Base-by-base conservation (phyloP, 352 stramenopile genomes). In the Phytophthora kernoviae region DNA sequence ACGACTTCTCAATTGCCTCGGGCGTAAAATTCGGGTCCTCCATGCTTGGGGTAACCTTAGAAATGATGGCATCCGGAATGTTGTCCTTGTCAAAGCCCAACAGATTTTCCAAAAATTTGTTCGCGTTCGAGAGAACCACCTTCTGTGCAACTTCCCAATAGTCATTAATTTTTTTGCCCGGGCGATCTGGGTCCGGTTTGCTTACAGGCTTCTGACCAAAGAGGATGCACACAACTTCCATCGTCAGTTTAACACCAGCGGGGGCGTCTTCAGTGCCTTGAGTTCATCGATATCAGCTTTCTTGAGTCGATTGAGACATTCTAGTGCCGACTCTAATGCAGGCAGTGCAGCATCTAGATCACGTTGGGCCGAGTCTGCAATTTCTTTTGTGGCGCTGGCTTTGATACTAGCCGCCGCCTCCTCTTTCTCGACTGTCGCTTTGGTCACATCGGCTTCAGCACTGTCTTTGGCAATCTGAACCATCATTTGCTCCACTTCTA, bases 21-120 rank as follows among this genome's bases (percentile, higher is more conserved):
- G 91, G 90, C 4, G 87, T 96, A 53, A 96, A 97, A 50, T 96
- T 95, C 1, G 87, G 87, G 54, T 96, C 88, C 46, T 94, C 83
- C 75, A 96, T 96, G 63, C 93, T 96, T 0, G 88, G 81, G 0
- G 72, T 53, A 2, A 93, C 82, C 54, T 93, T 95, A 8, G 71
- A 51, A 34, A 97, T 90, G 53, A 97, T 94, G 7, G 80, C 79
- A 48, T 97, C 89, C 0, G 89, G 86, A 34, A 98, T 98, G 57
- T 98, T 97, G 57, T 98, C 91, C 60, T 98, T 98, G 70, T 98
- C 91, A 43, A 97, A 97, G 6, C 79, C 79, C 27, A 97, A 59
- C 17, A 97, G 55, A 18, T 81, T 94, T 41, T 96, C 82, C 73
- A 97, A 84, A 54, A 98, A 97, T 44, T 93, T 95, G 62, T 96